Evolutionary conservation across 2,329 filamentous ascomycete genomes (phyloP).

Genomic region (Phialophora verrucosa): DNA sequence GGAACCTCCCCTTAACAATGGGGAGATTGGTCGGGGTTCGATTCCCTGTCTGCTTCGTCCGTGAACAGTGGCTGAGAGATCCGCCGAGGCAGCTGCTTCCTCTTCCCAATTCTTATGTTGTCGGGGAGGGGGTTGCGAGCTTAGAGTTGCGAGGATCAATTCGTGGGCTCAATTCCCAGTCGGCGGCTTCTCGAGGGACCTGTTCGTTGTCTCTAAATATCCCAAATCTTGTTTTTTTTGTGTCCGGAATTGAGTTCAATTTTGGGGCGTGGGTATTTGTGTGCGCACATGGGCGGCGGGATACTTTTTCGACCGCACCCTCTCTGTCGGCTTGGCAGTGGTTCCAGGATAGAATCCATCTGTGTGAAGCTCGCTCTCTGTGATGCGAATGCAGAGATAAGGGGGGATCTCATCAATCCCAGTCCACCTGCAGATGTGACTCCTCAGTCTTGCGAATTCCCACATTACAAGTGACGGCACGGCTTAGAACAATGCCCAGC

Average conservation of each 20-base stretch:
- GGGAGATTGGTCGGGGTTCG: neutral
- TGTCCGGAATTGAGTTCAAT: neutral
- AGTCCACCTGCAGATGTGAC: constrained; percentile 20
- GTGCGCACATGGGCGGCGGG: too few species aligned
- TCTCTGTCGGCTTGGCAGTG: neutral
- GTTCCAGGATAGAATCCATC: neutral
- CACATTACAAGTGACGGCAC: constrained; percentile 25
- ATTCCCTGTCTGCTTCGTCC: constrained; percentile 7
- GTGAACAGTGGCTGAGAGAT: neutral
- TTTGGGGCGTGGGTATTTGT: neutral
- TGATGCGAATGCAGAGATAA: neutral
- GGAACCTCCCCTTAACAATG: neutral
- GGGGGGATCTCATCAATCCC: constrained; percentile 15
- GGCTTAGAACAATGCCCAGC: constrained; percentile 27
- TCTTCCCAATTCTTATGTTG: constrained; percentile 1
- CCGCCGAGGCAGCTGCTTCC: neutral
- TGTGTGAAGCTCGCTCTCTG: neutral
- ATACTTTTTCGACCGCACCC: neutral
- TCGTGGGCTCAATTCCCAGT: constrained; percentile 2
- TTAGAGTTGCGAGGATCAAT: neutral
- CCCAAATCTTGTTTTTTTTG: neutral
- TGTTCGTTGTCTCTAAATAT: neutral
- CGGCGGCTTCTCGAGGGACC: neutral
- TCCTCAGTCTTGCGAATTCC: constrained; percentile 26
- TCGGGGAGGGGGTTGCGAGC: constrained; percentile 1